Evolutionary conservation across 2,329 filamentous ascomycete species (phyloP), one percentile per base, ranked within the genome.

Genomic region (Neopestalotiopsis clavispora): DNA sequence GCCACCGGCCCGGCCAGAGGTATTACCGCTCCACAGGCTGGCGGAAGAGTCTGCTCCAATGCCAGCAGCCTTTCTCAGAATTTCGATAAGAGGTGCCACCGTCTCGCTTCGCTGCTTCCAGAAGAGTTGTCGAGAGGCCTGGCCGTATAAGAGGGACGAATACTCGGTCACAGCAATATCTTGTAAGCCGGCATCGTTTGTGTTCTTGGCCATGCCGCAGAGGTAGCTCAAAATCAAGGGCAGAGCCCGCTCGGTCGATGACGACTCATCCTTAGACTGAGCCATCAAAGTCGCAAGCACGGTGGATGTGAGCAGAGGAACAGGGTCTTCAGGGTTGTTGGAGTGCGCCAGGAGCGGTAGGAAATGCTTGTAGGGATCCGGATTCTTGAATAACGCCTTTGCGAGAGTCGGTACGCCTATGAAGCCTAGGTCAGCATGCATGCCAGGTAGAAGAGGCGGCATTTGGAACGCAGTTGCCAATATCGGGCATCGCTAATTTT

Each of bases 161-260:
- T 95, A 97, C 78, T 95, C 90, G 77, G 96, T 93, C 13, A 98
- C 94, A 32, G 94, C 95, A 77, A 98, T 97, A 78, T 99, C 96
- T 81, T 99, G 96, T 68, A 97, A 87, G 52, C 94, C 94, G 67
- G 93, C 92, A 81, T 99, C 96, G 68, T 70, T 76, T 57, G 92
- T 88, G 78, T 91, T 94, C 84, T 94, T 94, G 69, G 93, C 91
- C 68, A 98, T 86, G 66, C 90, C 90, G 7, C 94, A 93, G 38
- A 98, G 89, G 81, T 98, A 98, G 76, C 89, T 91, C 81, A 96
- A 93, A 64, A 98, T 87, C 75, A 94, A 86, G 20, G 94, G 92
- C 59, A 98, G 88, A 23, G 94, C 93, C 73, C 78, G 79, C 70
- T 93, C 87, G 67, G 94, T 92, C 67, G 93, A 88, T 65, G 80